A percentile compares a stretch with the other conserved stretches of the same genome.
These are phyloP conservation scores for Colletotrichum australisinense DNA, from an alignment of 2,329 filamentous ascomycete species.

Conservation along the genomic window DNA sequence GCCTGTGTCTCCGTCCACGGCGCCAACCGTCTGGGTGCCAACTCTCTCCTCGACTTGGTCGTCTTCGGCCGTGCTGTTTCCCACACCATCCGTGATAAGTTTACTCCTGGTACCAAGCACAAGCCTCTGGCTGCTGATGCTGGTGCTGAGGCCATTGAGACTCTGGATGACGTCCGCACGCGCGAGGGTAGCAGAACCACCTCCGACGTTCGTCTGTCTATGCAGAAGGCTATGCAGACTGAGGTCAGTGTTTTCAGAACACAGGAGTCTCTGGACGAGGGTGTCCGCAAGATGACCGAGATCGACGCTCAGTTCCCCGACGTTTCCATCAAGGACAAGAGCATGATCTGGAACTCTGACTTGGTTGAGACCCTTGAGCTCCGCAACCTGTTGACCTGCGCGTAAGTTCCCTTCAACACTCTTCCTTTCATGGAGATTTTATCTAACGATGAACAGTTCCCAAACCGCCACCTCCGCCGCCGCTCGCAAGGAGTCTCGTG, in stretches of 20 bases:
- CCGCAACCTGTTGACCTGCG: conserved; percentile 95
- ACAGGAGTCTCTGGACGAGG: conserved; percentile 92
- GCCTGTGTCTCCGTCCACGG: conserved; percentile 98
- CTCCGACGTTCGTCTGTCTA: conserved; percentile 86
- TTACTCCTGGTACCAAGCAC: conserved; percentile 83
- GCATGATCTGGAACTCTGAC: conserved; percentile 99
- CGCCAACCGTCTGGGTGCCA: conserved; percentile 96
- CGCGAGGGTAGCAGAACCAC: conserved; percentile 88
- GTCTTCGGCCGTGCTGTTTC: conserved; percentile 98
- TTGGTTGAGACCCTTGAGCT: conserved; percentile 96
- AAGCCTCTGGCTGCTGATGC: conserved; percentile 86
- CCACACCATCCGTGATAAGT: conserved; percentile 96
- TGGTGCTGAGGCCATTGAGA: conserved; percentile 86
- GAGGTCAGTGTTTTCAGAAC: conserved; percentile 98
- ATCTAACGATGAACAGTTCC: conserved; percentile 59
- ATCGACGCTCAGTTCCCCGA: conserved; percentile 85
- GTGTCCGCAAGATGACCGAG: conserved; percentile 86
- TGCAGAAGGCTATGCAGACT: conserved; percentile 99
- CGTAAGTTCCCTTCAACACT: conserved; percentile 71
- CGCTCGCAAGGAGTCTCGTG: conserved; percentile 96
- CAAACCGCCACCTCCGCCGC: conserved; percentile 94
- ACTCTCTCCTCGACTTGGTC: conserved; percentile 96
- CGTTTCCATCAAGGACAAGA: conserved; percentile 96
- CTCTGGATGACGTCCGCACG: conserved; percentile 87
- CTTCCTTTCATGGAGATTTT: conserved; percentile 6